Evolutionary conservation across 1,284 basidiomycete species (phyloP), one percentile per base, ranked within the genome.

Genomic region (Sanghuangporus baumii): DNA sequence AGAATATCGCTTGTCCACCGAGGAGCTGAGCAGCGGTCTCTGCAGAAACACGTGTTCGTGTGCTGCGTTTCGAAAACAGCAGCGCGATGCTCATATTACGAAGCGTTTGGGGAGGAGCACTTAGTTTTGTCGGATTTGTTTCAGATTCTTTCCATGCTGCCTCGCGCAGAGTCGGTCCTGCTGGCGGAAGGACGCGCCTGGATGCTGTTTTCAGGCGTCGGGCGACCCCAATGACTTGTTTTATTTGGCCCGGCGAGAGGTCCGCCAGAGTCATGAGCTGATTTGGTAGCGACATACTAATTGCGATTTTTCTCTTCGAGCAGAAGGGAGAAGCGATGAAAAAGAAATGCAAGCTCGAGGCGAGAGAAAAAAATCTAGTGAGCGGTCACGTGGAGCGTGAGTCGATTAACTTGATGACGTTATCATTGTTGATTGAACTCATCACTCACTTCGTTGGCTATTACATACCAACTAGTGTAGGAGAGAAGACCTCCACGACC

Each of bases 11-110:
- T n/a, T 89, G 86, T 2, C 96, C 96, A 31, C 94, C 95, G 0
- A 98, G 83, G 5, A 92, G 72, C 1, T 80, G 71, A 0, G 88
- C 77, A 16, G 91, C 84, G 0, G 93, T 95, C 76, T 99, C 97
- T 18, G 89, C 89, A 1, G 94, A 86, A 9, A 99, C 78, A 16
- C 97, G 86, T 0, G 97, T 99, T 52, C 97, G 84, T 0, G 96
- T 98, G 70, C 89, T 93, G 48, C 96, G 86, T 74, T 99, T 99
- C 20, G 86, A 89, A 74, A 99, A 99, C 51, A 98, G 75, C 63
- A 99, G 77, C 0, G 95, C 96, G 64, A 98, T 83, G 0, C 91
- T 86, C 74, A 95, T 94, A 72, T 84, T 84, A 67, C 84, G 83
- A 4, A 97, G 79, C 2, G 86, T 85, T 72, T 89, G 86, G 0